Evolutionary conservation across 495 filamentous ascomycete genomes (phyloP).

Genomic region (Eremomyces bilateralis): DNA sequence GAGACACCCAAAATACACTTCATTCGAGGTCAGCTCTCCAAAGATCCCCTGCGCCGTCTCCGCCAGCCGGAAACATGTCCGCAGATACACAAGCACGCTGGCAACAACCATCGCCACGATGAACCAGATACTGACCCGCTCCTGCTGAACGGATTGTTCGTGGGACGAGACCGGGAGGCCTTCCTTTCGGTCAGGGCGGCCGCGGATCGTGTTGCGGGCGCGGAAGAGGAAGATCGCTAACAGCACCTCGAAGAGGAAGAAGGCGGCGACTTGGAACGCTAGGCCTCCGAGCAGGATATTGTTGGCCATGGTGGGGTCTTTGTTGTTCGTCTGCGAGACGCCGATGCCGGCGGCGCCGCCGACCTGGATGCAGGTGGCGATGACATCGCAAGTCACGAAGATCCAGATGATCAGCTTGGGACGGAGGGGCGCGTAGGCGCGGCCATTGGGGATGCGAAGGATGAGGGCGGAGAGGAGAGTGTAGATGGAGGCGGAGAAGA

Average conservation of each 20-base stretch:
- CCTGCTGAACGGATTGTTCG: conserved; percentile 1
- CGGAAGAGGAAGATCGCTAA: conserved; percentile 10
- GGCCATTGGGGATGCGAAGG: conserved; percentile 12
- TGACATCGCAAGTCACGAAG: conserved; percentile 27
- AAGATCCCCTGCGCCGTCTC: conserved; percentile 30
- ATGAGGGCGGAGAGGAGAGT: conserved; percentile 26
- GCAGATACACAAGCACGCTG: conserved; percentile 27
- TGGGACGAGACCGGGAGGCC: too few species aligned
- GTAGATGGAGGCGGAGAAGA: conserved; percentile 32
- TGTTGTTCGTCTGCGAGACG: conserved; percentile 17
- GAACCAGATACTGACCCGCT: conserved; percentile 11
- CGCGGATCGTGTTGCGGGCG: conserved; percentile 3
- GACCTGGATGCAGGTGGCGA: conserved; percentile 30
- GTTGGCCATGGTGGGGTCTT: conserved; percentile 25
- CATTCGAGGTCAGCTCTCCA: conserved; percentile 23
- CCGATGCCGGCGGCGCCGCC: conserved; percentile 28
- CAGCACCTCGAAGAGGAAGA: conserved; percentile 26
- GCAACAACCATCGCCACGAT: conserved; percentile 19
- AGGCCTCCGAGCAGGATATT: conserved; percentile 30
- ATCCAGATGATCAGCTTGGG: conserved; percentile 23
- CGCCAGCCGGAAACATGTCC: conserved; percentile 31
- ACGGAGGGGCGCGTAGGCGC: conserved; percentile 14
- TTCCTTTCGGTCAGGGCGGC: background rate
- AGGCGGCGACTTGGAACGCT: conserved; percentile 26
- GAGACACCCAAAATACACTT: conserved; percentile 29